Evolutionary conservation across 1,284 basidiomycete genomes (phyloP), one percentile per base, ranked within the genome.

Genomic region (Peniophora sp.): DNA sequence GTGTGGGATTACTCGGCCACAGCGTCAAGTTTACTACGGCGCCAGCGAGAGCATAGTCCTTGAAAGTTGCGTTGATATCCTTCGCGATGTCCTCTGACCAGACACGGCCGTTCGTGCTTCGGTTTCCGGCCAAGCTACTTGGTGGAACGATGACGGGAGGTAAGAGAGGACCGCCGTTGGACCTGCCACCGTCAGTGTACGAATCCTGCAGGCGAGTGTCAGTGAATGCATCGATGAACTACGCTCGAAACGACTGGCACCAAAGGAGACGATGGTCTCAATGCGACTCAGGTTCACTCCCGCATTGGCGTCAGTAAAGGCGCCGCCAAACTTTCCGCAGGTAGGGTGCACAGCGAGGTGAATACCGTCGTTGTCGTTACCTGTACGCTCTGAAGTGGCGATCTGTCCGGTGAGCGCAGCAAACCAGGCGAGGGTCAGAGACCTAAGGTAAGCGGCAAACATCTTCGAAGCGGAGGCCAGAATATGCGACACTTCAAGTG

Each of bases 41-140:
- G 35, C 51, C 61, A 54, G 47, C 64, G 53, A 75, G 73, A 16
- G 71, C 73, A 48, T 74, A 75, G 55, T 73, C 72, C 56, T 67
- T 70, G 38, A 75, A 57, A 10, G 52, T 60, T 2, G 66, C 65
- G 20, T 61, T 60, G 22, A 63, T 57, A 39, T 66, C 63, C 25
- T 60, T 59, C 8, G 67, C 65, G 27, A 69, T 55, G 47, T 63
- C 55, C 51, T 69, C 68, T 6, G 63, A 56, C 68, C 68, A 69
- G 1, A 69, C 64, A 24, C 62, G 63, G 16, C 67, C 68, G 50
- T 69, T 64, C 3, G 68, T 67, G 1, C 65, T 65, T 22, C 68
- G 53, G 6, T 66, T 65, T 3, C 67, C 66, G 1, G 66, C 67
- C 43, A 59, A 57, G 6, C 62, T 56, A 45, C 63, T 61, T 1